These are phyloP conservation scores for Paradendryphiella salina DNA, from an alignment of 2,329 filamentous ascomycete genomes.

Conservation along the genomic window DNA sequence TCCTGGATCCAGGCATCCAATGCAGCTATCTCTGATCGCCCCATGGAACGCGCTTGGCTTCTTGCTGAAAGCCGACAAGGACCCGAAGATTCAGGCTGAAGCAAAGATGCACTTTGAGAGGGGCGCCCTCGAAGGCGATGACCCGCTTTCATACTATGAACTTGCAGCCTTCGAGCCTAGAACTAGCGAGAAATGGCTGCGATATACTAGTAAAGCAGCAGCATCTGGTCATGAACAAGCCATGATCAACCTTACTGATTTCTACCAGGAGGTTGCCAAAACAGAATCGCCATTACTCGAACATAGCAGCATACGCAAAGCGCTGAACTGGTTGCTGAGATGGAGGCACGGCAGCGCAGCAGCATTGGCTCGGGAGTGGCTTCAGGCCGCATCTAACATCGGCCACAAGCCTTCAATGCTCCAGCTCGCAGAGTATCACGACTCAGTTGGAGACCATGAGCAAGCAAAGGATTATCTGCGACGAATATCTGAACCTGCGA, in stretches of 20 bases:
- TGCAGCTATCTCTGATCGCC: constrained; percentile 30
- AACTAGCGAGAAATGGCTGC: constrained; percentile 47
- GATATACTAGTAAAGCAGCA: constrained; percentile 52
- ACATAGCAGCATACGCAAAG: constrained; percentile 16
- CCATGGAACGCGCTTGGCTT: constrained; percentile 41
- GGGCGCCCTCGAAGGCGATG: constrained; percentile 48
- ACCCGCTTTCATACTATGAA: constrained; percentile 50
- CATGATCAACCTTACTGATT: constrained; percentile 45
- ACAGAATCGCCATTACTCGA: constrained; percentile 13
- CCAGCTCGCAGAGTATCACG: constrained; percentile 29
- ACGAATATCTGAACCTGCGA: constrained; percentile 23
- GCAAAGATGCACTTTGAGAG: constrained; percentile 41
- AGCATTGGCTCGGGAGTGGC: constrained; percentile 39
- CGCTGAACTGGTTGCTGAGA: constrained; percentile 31
- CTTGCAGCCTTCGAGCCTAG: constrained; percentile 36
- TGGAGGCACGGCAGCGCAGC: constrained; percentile 23
- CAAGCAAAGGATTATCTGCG: constrained; percentile 18
- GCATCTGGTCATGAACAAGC: constrained; percentile 47
- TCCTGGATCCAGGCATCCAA: constrained; percentile 23
- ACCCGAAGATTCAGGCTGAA: constrained; percentile 18
- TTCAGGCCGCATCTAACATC: constrained; percentile 27
- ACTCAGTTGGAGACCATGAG: constrained; percentile 20
- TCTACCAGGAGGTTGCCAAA: constrained; percentile 46
- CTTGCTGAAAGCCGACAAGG: constrained; percentile 23
- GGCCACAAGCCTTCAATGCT: constrained; percentile 39